Evolutionary conservation across 2,329 filamentous ascomycete species (phyloP), one percentile per base, ranked within the genome.

Genomic region (Fonsecaea nubica): DNA sequence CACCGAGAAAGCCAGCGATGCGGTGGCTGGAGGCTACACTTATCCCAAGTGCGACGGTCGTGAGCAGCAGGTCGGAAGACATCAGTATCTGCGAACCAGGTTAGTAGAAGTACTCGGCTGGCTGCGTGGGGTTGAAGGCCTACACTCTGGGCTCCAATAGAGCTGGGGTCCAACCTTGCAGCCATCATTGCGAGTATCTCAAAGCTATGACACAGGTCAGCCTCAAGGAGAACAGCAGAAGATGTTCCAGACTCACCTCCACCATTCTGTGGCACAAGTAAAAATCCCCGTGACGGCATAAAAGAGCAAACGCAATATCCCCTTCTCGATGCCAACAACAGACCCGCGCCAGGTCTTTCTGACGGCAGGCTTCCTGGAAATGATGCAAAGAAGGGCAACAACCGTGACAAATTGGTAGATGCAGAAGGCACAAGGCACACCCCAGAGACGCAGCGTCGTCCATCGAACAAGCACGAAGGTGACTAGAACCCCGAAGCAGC

Each of bases 181-280:
- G 64, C 63, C 66, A 69, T 69, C 55, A 69, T 62, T 13, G 66
- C 66, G n/a, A 69, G 55, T 6, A 61, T 62, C 52, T 69, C 64
- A 36, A 69, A 69, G 45, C 63, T 67, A 25, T 21, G 32, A 18
- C n/a, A n/a, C 25, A 25, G 40, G 21, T 32, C 12, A 53, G 1
- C 30, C 42, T 45, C 8, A 21, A 30, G 25, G 25, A 32, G 15
- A 36, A 38, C 25, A 25, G 21, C 9, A 35, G 30, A 54, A 35
- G 10, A 35, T 4, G 18, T 18, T 8, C 18, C 40, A 38, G 8
- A 30, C 64, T 67, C 50, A 67, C 64, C 64, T 63, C 66, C 66
- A 69, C 63, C 63, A 69, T n/a, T 69, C 66, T 5, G 66, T 66
- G 4, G 66, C 66, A 55, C 64, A 62, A 2, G 66, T 69, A 32